phyloP scores from a whole-genome alignment of 2,329 filamentous ascomycete genomes.

The Botrytis byssoidea region DNA sequence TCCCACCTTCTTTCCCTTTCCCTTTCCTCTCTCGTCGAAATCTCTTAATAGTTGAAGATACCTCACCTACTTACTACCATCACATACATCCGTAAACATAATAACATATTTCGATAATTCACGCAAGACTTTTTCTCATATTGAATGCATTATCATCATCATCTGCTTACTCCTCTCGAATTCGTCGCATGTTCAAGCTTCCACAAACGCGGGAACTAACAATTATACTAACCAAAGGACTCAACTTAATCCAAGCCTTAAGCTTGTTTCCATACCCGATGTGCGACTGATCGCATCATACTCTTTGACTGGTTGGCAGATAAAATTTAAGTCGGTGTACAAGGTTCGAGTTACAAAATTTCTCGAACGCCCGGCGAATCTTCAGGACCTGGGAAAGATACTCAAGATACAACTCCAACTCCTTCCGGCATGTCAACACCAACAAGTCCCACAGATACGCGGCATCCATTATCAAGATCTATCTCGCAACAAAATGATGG shows the following conservation, averaged over 20 bases:
- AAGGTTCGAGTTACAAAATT: slow-evolving; percentile 22
- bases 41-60: background rate
- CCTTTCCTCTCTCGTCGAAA: background rate
- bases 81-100: background rate
- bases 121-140: background rate
- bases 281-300: slow-evolving; percentile 7
- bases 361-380: slow-evolving; percentile 27
- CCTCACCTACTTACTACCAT: background rate
- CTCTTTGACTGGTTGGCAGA: slow-evolving; percentile 4
- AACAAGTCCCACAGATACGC: slow-evolving; percentile 52
- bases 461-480: slow-evolving; percentile 41
- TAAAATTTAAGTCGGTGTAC: background rate
- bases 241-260: slow-evolving; percentile 2
- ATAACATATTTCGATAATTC: slow-evolving; percentile 7
- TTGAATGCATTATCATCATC: slow-evolving; percentile 11
- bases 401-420: slow-evolving; percentile 24
- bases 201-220: slow-evolving; percentile 17
- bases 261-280: slow-evolving; percentile 14
- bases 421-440: slow-evolving; percentile 34
- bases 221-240: slow-evolving; percentile 4
- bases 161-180: slow-evolving; percentile 14
- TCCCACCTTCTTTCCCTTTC: background rate
- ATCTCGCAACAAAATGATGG: slow-evolving; percentile 43
- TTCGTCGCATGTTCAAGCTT: slow-evolving; percentile 19
- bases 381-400: slow-evolving; percentile 23